phyloP scores from a whole-genome alignment of 2,329 filamentous ascomycete genomes.

The Penicillium polonicum region DNA sequence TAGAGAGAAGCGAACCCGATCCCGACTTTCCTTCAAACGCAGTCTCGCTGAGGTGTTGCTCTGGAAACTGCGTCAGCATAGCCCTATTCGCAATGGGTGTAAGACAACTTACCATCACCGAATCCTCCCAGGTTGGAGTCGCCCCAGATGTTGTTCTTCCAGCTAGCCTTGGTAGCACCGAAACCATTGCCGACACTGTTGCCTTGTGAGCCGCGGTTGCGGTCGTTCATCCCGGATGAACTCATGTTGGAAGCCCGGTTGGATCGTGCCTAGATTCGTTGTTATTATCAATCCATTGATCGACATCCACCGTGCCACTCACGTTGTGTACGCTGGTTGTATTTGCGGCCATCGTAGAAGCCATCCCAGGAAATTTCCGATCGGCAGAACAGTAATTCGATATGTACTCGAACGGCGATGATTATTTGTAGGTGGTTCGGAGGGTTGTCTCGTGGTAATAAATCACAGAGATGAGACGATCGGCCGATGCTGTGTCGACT shows the following conservation, averaged over 20 bases:
- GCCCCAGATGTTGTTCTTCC: slow-evolving; percentile 55
- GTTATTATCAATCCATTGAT: slow-evolving; percentile 14
- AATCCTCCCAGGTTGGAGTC: slow-evolving; percentile 48
- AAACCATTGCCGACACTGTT: slow-evolving; percentile 46
- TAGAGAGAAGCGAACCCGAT: slow-evolving; percentile 66
- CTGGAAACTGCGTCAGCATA: slow-evolving; percentile 14
- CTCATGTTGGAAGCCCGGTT: slow-evolving; percentile 43
- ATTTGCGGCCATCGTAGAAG: slow-evolving; percentile 40
- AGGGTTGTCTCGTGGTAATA: slow-evolving; percentile 15
- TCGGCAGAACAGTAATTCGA: slow-evolving; percentile 17
- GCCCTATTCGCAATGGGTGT: neutral
- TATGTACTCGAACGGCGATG: slow-evolving; percentile 29
- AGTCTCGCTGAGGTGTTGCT: slow-evolving; percentile 30
- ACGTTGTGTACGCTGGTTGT: slow-evolving; percentile 40
- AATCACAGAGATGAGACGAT: slow-evolving; percentile 21
- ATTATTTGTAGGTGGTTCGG: slow-evolving; percentile 21
- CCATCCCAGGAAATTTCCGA: slow-evolving; percentile 29
- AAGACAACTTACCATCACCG: slow-evolving; percentile 37
- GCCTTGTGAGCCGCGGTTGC: slow-evolving; percentile 38
- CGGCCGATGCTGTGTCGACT: slow-evolving; percentile 21
- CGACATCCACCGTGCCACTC: slow-evolving; percentile 19
- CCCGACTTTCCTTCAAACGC: slow-evolving; percentile 60
- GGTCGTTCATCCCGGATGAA: slow-evolving; percentile 38
- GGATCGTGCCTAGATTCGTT: slow-evolving; percentile 29
- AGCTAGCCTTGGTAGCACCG: slow-evolving; percentile 43